Evolutionary conservation across 768 basidiomycete genomes (phyloP), one percentile per base, ranked within the genome.

Genomic region (Punctularia strigosozonata): DNA sequence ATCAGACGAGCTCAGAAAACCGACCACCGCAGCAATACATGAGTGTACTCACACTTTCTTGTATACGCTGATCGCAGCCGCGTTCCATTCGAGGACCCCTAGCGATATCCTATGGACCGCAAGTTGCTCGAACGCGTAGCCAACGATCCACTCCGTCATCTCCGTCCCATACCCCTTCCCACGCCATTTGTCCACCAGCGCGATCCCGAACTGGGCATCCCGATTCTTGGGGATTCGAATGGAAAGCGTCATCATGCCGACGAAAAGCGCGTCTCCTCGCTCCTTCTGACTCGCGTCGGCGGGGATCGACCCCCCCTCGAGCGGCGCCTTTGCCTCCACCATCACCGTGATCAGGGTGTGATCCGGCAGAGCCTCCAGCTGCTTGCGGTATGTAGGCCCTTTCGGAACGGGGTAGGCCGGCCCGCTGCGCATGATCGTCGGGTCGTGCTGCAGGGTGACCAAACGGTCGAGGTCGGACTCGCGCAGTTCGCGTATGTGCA

Each of bases 11-110:
- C n/a, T n/a, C n/a, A n/a, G n/a, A n/a, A n/a, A n/a, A n/a, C n/a
- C n/a, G n/a, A n/a, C n/a, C n/a, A n/a, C n/a, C n/a, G n/a, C n/a
- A n/a, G n/a, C n/a, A n/a, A n/a, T n/a, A n/a, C n/a, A n/a, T n/a
- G n/a, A n/a, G n/a, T n/a, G n/a, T n/a, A n/a, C n/a, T n/a, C n/a
- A 58, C 62, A 58, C 32, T 30, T 55, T 58, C 36, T 46, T 50
- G 40, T 58, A 62, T 20, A 56, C 10, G 28, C 43, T 47, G 3
- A 54, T 43, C 5, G 54, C 54, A 0, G 36, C 30, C 2, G 24
- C 19, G 21, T 56, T 53, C 4, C 43, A 42, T 31, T 45, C 50
- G 21, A 43, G 37, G 1, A 58, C 50, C 13, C 6, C 14, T 35
- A 61, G 40, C 6, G 53, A 55, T 3, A 62, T 43, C 15, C 60